Base-by-base conservation (phyloP, 257 asterid species). In the Leptodermis oblonga region DNA sequence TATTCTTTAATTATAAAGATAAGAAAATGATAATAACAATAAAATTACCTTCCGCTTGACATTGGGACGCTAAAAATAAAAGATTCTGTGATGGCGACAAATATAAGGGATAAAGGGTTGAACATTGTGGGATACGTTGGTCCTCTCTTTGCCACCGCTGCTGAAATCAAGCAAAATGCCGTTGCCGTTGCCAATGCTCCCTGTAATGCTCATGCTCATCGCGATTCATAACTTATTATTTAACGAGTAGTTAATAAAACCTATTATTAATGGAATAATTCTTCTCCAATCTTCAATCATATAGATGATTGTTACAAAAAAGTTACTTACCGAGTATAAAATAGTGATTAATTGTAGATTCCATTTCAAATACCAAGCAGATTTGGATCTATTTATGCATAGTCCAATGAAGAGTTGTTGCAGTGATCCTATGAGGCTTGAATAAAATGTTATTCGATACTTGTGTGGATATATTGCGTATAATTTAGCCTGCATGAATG, bases 91-190 rank as follows among this genome's bases (percentile, higher is more conserved):
- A 84, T 42, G 11, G 90, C 81, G 8, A 87, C 74, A 12, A 76
- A 64, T 62, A 89, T 76, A 3, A 87, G 77, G 0, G 85, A 62
- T 33, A 85, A n/a, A 30, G 96, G 95, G 62, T 86, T 89, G 76
- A 86, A 89, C 87, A 89, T 85, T 1, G 96, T 80, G 17, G 92
- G 90, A 52, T 89, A 89, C 0, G 92, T 84, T 1, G 95, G 92
- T 36, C 95, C 96, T 46, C 67, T 78, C 72, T 76, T 56, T 31
- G 83, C 3, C 10, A 89, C 68, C 48, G 85, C 80, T 88, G 82
- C 78, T 42, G 88, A 82, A 5, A 86, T 37, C 64, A 87, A 37
- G 70, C 80, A 78, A 70, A 85, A 86, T 0, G 86, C n/a, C 56
- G 79, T 86, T 3, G 80, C 90, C 3, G 90, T 78, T 2, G 88